Conservation (phyloP, 345 rosid genomes). For the Sonneratia alba region DNA sequence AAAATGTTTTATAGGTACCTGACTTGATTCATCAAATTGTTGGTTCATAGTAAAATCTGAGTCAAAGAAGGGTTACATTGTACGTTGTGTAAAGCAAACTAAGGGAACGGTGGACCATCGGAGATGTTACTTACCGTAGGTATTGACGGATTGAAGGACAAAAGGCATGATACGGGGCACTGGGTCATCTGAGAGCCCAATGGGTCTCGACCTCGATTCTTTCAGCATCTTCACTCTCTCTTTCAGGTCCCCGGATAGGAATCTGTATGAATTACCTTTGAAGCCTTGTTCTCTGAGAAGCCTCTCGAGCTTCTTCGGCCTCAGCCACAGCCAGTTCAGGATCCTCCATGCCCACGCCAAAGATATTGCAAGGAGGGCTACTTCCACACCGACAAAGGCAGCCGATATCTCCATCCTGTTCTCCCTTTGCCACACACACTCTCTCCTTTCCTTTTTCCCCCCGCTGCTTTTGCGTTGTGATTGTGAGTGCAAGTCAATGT, state of each 20-base stretch:
- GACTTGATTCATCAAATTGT: no score
- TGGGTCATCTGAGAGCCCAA: constrained; percentile 2
- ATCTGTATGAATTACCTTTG: constrained; percentile 6
- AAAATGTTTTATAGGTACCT: no score
- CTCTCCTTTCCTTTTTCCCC: neutral
- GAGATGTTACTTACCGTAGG: neutral
- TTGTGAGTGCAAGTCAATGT: neutral
- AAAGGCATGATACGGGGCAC: neutral
- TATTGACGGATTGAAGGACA: neutral
- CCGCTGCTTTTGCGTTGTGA: neutral
- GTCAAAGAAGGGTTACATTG: no score
- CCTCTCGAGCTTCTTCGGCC: constrained; percentile 12
- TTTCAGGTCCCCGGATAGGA: constrained; percentile 5
- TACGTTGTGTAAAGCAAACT: neutral
- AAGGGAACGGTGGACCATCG: neutral
- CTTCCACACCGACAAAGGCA: neutral
- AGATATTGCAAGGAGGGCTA: neutral
- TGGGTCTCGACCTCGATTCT: constrained; percentile 3
- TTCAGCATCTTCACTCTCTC: neutral
- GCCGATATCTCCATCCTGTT: neutral
- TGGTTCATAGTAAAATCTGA: no score
- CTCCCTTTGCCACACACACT: neutral
- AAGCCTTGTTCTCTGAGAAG: constrained; percentile 9
- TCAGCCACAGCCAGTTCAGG: constrained; percentile 10
- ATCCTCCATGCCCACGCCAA: neutral